Conservation (phyloP, 176 grass and related monocot genomes). For the Rhipidocladum racemiflorum region DNA sequence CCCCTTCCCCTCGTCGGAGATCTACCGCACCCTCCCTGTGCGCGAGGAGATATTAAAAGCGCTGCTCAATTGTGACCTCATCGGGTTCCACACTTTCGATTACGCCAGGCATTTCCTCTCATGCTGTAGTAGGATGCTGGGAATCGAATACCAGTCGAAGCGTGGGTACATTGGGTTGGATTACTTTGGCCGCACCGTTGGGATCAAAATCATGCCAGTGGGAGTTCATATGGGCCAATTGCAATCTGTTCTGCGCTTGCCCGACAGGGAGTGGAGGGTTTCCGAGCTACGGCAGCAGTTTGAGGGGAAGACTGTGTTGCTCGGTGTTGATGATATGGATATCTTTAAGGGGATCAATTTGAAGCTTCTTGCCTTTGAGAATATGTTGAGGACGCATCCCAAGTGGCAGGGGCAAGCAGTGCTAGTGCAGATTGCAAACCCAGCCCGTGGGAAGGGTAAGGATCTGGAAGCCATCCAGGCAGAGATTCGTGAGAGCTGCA, state of each 20-base stretch:
- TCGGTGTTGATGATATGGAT: conserved; percentile 98
- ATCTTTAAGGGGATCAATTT: conserved; percentile 97
- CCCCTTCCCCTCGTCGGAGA: conserved; percentile 96
- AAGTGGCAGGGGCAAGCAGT: conserved; percentile 84
- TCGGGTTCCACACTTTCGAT: conserved; percentile 97
- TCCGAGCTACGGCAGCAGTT: conserved; percentile 73
- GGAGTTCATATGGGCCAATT: conserved; percentile 93
- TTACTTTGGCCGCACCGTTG: conserved; percentile 94
- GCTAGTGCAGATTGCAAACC: conserved; percentile 91
- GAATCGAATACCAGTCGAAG: conserved; percentile 95
- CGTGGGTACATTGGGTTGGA: conserved; percentile 93
- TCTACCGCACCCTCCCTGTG: conserved; percentile 90
- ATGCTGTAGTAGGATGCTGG: conserved; percentile 95
- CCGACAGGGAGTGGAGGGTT: conserved; percentile 67
- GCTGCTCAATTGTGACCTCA: conserved; percentile 93
- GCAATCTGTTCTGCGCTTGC: conserved; percentile 55
- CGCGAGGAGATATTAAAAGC: conserved; percentile 96
- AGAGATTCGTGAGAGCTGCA: conserved; percentile 68
- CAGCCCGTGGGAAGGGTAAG: conserved; percentile 64
- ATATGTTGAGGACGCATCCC: conserved; percentile 75
- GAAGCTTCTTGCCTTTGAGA: conserved; percentile 91
- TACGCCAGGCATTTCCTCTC: conserved; percentile 98
- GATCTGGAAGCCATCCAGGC: conserved; percentile 67
- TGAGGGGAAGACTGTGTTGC: conserved; percentile 72
- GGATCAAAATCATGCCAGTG: conserved; percentile 98